phyloP scores from a whole-genome alignment of 441 rosid species.

The Adansonia madagascariensis region DNA sequence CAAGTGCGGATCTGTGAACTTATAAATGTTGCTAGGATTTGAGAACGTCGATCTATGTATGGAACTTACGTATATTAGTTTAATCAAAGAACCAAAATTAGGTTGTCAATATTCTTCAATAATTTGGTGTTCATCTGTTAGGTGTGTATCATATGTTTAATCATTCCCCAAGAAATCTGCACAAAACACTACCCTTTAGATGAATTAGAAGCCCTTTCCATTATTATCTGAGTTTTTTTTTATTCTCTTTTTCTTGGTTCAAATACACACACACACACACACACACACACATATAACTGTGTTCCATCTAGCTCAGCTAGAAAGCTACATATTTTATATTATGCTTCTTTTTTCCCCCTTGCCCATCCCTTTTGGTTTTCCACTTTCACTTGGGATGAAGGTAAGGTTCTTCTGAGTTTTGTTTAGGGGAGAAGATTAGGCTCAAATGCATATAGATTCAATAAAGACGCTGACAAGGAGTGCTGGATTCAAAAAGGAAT shows the following conservation, averaged over 20 bases:
- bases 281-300: too few species aligned
- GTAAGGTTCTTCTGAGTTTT: neutral
- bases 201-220: neutral
- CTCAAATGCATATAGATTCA: conserved; percentile 15
- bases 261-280: neutral
- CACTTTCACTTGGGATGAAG: conserved; percentile 14
- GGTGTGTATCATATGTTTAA: neutral
- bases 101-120: neutral
- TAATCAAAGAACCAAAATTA: neutral
- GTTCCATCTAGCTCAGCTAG: neutral
- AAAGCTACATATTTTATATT: neutral
- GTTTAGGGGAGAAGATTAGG: neutral
- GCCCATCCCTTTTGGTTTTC: neutral
- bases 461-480: conserved; percentile 34
- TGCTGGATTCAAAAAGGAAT: conserved; percentile 32
- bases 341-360: neutral
- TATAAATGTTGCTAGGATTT: conserved; percentile 8
- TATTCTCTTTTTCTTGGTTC: neutral
- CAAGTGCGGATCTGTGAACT: conserved; percentile 64
- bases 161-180: neutral
- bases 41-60: neutral
- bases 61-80: neutral
- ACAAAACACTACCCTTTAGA: neutral
- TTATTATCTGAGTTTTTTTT: neutral
- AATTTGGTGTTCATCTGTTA: conserved; percentile 4